Evolutionary conservation across 2,329 filamentous ascomycete species (phyloP).

Genomic region (Pseudopithomyces maydicus): DNA sequence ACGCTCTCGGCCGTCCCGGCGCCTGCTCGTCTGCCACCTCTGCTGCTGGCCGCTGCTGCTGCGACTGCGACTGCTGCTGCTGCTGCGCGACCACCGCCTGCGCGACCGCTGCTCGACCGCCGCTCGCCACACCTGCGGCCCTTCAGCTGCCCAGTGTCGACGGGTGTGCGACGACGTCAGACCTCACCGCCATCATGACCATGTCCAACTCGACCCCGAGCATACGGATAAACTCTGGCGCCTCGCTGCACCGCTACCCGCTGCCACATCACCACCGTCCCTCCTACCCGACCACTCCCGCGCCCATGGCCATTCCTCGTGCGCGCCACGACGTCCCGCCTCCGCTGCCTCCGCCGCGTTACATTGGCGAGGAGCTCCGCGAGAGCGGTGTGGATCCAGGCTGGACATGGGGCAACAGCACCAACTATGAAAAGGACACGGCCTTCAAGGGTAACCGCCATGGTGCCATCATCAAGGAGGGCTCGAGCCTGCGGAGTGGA

Average conservation of each 20-base stretch:
- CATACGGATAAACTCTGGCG: conserved; percentile 48
- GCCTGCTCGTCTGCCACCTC: neutral
- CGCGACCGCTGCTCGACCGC: conserved; percentile 10
- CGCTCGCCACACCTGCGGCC: conserved; percentile 36
- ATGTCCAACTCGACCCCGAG: conserved; percentile 47
- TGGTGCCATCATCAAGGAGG: conserved; percentile 51
- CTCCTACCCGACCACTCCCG: conserved; percentile 46
- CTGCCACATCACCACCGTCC: conserved; percentile 39
- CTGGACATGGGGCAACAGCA: conserved; percentile 69
- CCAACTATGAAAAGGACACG: conserved; percentile 56
- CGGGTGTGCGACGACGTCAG: conserved; percentile 26
- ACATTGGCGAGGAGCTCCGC: conserved; percentile 62
- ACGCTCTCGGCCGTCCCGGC: neutral
- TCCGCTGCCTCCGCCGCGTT: conserved; percentile 65
- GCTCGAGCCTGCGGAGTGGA: conserved; percentile 52
- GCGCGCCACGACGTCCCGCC: conserved; percentile 61
- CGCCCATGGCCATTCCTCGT: conserved; percentile 67
- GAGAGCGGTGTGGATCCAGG: conserved; percentile 62
- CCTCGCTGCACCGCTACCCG: conserved; percentile 39
- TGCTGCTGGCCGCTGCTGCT: no score
- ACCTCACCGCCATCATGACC: conserved; percentile 30
- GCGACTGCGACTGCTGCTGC: no score
- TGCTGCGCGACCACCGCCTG: conserved; percentile 4
- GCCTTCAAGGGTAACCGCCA: conserved; percentile 54
- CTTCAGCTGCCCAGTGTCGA: conserved; percentile 44